A percentile compares a stretch with the other conserved stretches of the same genome.
These are phyloP conservation scores for Chlorella ohadii DNA, from an alignment of 139 green algal species.

Conservation along the genomic window DNA sequence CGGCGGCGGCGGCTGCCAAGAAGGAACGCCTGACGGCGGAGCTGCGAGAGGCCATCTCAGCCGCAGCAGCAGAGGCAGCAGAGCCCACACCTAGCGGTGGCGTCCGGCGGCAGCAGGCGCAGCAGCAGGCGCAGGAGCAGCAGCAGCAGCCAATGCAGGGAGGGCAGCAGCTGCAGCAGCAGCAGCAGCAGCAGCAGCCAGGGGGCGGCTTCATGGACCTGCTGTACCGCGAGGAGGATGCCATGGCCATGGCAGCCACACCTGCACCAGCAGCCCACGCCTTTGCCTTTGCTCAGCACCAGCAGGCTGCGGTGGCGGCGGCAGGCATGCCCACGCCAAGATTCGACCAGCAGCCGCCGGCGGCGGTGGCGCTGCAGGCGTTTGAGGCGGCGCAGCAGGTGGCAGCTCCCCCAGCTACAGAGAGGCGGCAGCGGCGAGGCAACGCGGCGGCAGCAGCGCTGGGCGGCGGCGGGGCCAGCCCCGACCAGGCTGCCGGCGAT, in stretches of 20 bases:
- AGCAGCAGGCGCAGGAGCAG: not conserved
- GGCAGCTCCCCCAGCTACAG: not conserved
- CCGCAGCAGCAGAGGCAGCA: not conserved
- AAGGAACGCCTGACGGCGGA: not conserved
- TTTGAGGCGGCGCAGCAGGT: not conserved
- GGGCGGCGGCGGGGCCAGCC: not conserved
- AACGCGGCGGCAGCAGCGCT: not conserved
- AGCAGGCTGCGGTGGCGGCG: not conserved
- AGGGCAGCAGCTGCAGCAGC: not conserved
- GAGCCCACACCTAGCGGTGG: not conserved
- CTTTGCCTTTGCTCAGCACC: not conserved
- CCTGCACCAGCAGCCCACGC: not conserved
- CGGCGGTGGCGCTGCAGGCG: not conserved
- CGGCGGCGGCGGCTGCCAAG: not conserved
- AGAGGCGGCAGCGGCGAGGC: not conserved
- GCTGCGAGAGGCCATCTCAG: constrained; percentile 7
- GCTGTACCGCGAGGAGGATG: not conserved
- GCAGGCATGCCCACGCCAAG: not conserved
- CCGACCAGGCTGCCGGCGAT: not conserved
- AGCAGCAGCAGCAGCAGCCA: not conserved
- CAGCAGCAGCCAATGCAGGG: not conserved
- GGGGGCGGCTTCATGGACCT: not conserved
- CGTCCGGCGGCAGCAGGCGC: no score
- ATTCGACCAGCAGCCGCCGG: not conserved
- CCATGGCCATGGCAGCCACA: not conserved